Conservation (phyloP, 2,329 filamentous ascomycete species). For the Lachnellula occidentalis region DNA sequence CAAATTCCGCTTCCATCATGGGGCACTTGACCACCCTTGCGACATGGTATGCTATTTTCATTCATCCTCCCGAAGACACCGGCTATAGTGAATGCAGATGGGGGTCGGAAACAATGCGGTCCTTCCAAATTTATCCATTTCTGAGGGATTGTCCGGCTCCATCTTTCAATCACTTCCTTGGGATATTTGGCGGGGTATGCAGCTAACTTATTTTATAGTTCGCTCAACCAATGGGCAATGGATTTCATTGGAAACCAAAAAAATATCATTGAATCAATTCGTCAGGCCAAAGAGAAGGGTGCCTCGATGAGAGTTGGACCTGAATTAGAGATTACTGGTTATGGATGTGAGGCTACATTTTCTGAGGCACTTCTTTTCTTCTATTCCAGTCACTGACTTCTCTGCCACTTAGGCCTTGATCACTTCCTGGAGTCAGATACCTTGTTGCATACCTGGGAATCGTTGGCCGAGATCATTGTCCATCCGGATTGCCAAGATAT, state of each 20-base stretch:
- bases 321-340: constrained; percentile 29
- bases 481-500: constrained; percentile 59
- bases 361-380: background rate
- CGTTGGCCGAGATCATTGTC: constrained; percentile 53
- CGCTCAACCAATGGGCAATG: constrained; percentile 33
- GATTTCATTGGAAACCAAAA: constrained; percentile 55
- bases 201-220: background rate
- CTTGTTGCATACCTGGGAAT: constrained; percentile 57
- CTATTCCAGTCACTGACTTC: background rate
- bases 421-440: constrained; percentile 41
- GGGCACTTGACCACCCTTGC: constrained; percentile 2
- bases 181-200: too few relatives aligned
- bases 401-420: constrained; percentile 44
- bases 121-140: too few relatives aligned
- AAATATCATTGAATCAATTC: constrained; percentile 55
- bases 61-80: background rate
- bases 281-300: constrained; percentile 46
- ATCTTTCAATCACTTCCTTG: too few relatives aligned
- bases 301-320: constrained; percentile 52
- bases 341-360: background rate
- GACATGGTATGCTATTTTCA: background rate
- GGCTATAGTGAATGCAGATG: background rate
- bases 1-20: background rate
- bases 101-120: background rate
- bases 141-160: too few relatives aligned